Percentiles rank a stretch among this genome's conserved stretches.
phyloP scores from a whole-genome alignment of 2,329 filamentous ascomycete genomes.

The Pleoardoris graminearum region DNA sequence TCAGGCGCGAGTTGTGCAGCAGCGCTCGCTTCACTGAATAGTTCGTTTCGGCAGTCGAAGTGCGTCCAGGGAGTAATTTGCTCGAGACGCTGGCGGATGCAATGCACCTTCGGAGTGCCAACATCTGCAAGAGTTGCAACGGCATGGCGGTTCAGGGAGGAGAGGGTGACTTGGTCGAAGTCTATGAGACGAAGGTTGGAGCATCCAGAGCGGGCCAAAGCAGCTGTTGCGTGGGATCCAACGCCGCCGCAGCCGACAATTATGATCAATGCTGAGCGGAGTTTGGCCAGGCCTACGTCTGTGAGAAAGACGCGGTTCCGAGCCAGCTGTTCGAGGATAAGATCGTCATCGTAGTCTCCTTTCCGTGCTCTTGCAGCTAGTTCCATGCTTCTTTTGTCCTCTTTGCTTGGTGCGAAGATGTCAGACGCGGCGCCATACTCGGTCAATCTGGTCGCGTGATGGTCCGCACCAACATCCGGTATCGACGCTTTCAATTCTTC shows the following conservation, averaged over 20 bases:
- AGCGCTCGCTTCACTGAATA: conserved; percentile 73
- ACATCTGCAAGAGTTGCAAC: conserved; percentile 94
- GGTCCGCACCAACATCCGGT: conserved; percentile 56
- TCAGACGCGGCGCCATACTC: conserved; percentile 60
- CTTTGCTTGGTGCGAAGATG: conserved; percentile 47
- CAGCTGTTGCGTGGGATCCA: conserved; percentile 85
- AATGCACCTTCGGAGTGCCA: conserved; percentile 87
- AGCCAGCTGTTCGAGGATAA: conserved; percentile 92
- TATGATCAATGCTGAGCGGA: conserved; percentile 81
- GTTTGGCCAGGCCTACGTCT: conserved; percentile 75
- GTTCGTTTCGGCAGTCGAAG: conserved; percentile 83
- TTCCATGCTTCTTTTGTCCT: conserved; percentile 62
- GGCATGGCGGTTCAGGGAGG: conserved; percentile 92
- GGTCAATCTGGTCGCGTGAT: conserved; percentile 60
- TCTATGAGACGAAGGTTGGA: conserved; percentile 87
- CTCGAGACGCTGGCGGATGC: conserved; percentile 75
- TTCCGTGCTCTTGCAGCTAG: conserved; percentile 63
- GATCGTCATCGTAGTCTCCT: conserved; percentile 71
- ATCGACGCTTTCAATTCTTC: conserved; percentile 65
- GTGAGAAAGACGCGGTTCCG: conserved; percentile 90
- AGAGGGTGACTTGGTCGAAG: conserved; percentile 96
- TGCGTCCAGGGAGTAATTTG: conserved; percentile 90
- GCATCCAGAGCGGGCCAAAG: conserved; percentile 86
- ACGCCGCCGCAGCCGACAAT: conserved; percentile 94
- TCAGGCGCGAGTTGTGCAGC: conserved; percentile 69